Base-by-base conservation (phyloP, 495 filamentous ascomycete species). In the Xylaria acuta region DNA sequence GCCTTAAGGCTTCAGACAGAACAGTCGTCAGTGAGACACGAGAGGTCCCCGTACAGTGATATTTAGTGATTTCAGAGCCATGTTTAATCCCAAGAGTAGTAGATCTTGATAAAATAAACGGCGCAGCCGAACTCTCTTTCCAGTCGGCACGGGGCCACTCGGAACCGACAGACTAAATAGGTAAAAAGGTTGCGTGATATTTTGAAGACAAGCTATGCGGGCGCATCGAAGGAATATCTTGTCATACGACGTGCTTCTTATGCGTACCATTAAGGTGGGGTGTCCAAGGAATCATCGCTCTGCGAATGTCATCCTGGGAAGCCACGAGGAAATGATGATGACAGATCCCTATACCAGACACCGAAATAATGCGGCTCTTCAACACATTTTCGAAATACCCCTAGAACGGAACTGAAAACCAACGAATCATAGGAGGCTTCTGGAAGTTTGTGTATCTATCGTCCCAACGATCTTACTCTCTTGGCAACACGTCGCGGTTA, bases 281-380 rank as follows among this genome's bases (percentile, higher is more conserved):
- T 30, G n/a, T 49, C 49, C 20, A 30, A 67, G 49, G 22, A 56
- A 56, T 51, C 22, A n/a, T 54, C 68, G 59, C 32, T 63, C 45
- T 70, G 41, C 56, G 53, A 64, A 20, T 45, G 38, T n/a, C 32
- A 41, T 62, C 40, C 43, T n/a, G 7, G 16, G 20, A 32, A 58
- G 53, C 38, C 38, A 49, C 16, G 11, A 30, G 41, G 43, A 32
- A 59, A 8, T 12, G 7, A 64, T 63, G 30, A 63, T 64, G 58
- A 40, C 43, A 70, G 68, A 51, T 63, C 32, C 40, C 14, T 40
- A 58, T 51, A 25, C 1, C 43, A 41, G 11, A 64, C 58, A 70
- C 32, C 43, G 53, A 41, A 40, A 27, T 30, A 25, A 56, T 49
- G 47, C 32, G 45, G 41, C 40, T 60, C 40, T 56, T 27, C n/a